phyloP scores from a whole-genome alignment of 1,284 basidiomycete species.

The Heterobasidion irregulare region DNA sequence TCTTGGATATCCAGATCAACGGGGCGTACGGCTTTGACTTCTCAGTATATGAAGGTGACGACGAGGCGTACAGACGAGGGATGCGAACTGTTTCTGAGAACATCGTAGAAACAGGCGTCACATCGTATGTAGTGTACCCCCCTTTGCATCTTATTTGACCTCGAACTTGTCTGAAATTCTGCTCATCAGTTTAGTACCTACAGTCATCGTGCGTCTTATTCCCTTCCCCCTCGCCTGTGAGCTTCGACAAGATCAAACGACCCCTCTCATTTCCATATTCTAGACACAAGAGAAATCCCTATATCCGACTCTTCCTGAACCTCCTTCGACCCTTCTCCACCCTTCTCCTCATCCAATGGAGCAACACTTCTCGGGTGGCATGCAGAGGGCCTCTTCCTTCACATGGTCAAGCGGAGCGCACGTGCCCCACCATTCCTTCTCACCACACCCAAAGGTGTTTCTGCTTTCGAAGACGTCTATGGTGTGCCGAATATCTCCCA shows the following conservation, averaged over 20 bases:
- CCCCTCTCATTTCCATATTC: background rate
- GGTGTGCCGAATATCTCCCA: constrained; percentile 55
- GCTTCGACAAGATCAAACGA: background rate
- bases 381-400: constrained; percentile 85
- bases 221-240: constrained; percentile 1
- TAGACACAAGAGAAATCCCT: constrained; percentile 70
- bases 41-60: constrained; percentile 67
- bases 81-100: constrained; percentile 64
- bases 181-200: constrained; percentile 19
- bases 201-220: constrained; percentile 56
- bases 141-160: constrained; percentile 7
- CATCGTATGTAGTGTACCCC: constrained; percentile 46
- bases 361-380: constrained; percentile 83
- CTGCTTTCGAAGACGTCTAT: constrained; percentile 68
- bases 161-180: constrained; percentile 3
- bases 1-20: constrained; percentile 79
- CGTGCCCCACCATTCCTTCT: constrained; percentile 68
- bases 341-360: constrained; percentile 45
- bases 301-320: constrained; percentile 58
- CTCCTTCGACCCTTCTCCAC: constrained; percentile 60
- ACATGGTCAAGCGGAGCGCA: constrained; percentile 70
- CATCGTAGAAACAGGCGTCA: constrained; percentile 84
- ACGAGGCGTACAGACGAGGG: constrained; percentile 59
- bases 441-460: constrained; percentile 51
- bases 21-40: constrained; percentile 90